Conservation (phyloP, 2,329 filamentous ascomycete species). For the Cordyceps sp. region DNA sequence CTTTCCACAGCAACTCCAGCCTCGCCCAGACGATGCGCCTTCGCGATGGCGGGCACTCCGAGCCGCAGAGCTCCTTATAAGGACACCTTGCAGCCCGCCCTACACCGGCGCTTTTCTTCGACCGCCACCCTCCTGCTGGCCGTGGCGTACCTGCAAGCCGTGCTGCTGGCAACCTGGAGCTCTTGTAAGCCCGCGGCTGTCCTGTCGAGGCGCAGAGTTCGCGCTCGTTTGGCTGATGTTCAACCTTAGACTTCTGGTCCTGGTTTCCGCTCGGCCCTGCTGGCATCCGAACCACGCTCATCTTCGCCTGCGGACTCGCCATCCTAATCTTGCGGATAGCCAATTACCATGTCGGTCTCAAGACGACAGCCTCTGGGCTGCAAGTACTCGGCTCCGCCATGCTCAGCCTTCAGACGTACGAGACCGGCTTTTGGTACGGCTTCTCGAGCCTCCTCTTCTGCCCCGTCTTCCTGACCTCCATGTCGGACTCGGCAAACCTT, state of each 20-base stretch:
- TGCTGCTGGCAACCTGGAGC: conserved; percentile 52
- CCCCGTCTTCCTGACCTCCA: conserved; percentile 65
- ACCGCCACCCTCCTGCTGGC: conserved; percentile 53
- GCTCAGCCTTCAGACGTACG: conserved; percentile 41
- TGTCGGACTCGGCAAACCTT: conserved; percentile 41
- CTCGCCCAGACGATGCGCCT: conserved; percentile 23
- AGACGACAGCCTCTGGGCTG: conserved; percentile 53
- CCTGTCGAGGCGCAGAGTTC: conserved; percentile 3
- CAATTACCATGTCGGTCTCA: conserved; percentile 58
- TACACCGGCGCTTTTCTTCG: conserved; percentile 74
- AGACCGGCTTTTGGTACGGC: conserved; percentile 61
- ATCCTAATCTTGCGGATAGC: conserved; percentile 77
- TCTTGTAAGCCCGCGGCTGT: conserved; percentile 39
- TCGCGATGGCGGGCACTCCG: conserved; percentile 32
- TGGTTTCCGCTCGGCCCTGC: conserved; percentile 71
- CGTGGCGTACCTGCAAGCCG: conserved; percentile 56
- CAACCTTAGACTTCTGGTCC: conserved; percentile 53
- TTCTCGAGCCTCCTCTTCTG: conserved; percentile 67
- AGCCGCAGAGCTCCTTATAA: conserved; percentile 53
- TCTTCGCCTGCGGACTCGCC: conserved; percentile 60
- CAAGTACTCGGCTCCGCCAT: conserved; percentile 44
- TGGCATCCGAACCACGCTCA: conserved; percentile 55
- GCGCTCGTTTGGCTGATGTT: background rate
- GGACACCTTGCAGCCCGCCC: conserved; percentile 76
- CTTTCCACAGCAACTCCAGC: too few species aligned